phyloP scores from a whole-genome alignment of 2,329 filamentous ascomycete genomes.

The Ophiostoma montium region DNA sequence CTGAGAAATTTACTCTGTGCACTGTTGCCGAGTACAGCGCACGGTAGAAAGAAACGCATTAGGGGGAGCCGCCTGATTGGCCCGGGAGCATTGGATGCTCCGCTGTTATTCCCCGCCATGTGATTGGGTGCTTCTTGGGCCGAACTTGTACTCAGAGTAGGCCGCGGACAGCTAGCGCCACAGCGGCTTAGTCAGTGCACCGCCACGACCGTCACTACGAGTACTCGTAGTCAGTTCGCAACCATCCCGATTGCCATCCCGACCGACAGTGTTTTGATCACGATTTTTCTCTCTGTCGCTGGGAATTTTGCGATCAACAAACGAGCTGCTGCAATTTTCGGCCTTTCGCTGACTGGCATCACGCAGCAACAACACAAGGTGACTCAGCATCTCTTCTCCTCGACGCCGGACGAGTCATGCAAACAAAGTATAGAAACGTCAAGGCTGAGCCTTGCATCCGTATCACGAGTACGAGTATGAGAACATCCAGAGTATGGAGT shows the following conservation, averaged over 20 bases:
- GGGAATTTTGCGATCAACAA: too few species aligned
- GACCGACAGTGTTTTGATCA: too few species aligned
- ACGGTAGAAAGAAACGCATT: neutral
- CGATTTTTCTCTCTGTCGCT: neutral
- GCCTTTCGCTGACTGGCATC: too few species aligned
- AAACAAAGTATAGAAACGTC: too few species aligned
- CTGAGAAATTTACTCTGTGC: slow-evolving; percentile 3
- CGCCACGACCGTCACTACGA: slow-evolving; percentile 1
- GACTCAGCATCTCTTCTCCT: neutral
- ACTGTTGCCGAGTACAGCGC: slow-evolving; percentile 3
- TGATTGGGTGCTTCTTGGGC: neutral
- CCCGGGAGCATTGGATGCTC: slow-evolving; percentile 1
- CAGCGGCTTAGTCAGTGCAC: neutral
- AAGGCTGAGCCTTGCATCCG: too few species aligned
- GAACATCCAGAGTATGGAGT: too few species aligned
- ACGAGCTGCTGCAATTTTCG: too few species aligned
- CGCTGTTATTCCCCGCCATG: neutral
- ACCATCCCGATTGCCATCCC: too few species aligned
- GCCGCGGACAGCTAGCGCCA: slow-evolving; percentile 4
- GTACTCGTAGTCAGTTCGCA: too few species aligned
- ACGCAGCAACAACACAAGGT: neutral
- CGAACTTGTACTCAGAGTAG: neutral
- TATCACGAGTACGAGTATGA: too few species aligned
- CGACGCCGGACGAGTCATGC: too few species aligned
- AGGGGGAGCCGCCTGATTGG: slow-evolving; percentile 3